phyloP scores from a whole-genome alignment of 768 basidiomycete species.

The Rhodotorula diobovata region DNA sequence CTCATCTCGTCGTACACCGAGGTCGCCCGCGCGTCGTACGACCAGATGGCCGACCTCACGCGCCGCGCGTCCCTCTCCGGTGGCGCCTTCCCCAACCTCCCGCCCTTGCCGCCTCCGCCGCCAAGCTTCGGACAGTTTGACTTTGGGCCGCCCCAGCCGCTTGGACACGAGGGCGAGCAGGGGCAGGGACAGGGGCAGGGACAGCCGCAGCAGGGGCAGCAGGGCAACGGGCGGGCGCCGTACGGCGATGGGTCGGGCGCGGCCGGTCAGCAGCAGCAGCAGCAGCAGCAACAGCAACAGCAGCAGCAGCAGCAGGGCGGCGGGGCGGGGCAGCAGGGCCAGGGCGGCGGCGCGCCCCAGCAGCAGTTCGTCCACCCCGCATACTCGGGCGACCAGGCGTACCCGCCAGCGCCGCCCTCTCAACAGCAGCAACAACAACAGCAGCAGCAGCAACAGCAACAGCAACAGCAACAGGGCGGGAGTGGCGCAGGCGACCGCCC shows the following conservation, averaged over 20 bases:
- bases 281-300: neutral
- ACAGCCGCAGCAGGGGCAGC: conserved; percentile 11
- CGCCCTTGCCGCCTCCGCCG: conserved; percentile 25
- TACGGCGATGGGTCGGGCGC: neutral
- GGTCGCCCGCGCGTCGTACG: conserved; percentile 64
- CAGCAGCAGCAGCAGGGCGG: neutral
- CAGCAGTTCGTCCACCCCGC: conserved; percentile 41
- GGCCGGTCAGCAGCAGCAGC: neutral
- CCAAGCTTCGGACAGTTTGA: conserved; percentile 30
- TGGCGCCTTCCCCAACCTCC: conserved; percentile 17
- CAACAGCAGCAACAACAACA: neutral
- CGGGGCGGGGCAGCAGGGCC: neutral
- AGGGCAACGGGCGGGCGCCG: conserved; percentile 48
- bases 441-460: conserved; percentile 1
- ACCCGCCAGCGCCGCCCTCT: neutral
- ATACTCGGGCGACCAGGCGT: neutral
- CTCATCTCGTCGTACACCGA: conserved; percentile 52
- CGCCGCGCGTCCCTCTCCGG: conserved; percentile 52
- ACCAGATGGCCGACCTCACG: conserved; percentile 75
- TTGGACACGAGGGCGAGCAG: neutral
- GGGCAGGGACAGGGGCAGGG: neutral
- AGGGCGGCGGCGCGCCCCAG: neutral
- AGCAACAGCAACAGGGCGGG: neutral
- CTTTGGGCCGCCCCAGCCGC: conserved; percentile 8
- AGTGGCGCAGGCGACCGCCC: too few species aligned